Base-by-base conservation (phyloP, 768 basidiomycete species). In the Tubosaeta sp. region DNA sequence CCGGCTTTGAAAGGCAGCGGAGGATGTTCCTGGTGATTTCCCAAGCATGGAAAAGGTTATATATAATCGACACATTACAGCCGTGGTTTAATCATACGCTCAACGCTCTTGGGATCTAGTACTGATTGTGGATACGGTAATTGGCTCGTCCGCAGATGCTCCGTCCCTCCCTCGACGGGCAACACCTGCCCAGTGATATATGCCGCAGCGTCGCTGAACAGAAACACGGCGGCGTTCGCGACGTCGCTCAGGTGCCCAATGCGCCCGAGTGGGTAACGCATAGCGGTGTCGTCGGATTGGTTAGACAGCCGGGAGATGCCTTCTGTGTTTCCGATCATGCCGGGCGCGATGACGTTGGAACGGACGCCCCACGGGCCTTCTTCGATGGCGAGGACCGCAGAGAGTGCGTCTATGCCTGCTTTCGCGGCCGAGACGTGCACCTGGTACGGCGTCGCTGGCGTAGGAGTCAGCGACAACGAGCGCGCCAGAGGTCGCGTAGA, bases 391-490 rank as follows among this genome's bases (percentile, higher is more conserved):
- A 97, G 71, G 3, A 91, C 93, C 2, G 79, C 77, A 50, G 89
- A 91, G 6, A 94, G 75, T 0, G 94, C 92, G 65, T 99, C 95
- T 33, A 98, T 83, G 16, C 80, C 95, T 0, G 95, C 94, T 69
- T 98, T 99, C 22, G 95, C 95, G 9, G 94, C 91, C 12, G 91
- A 91, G 12, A 95, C 92, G 62, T 97, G 95, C 8, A 83, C 91
- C 71, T 97, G 95, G 68, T 84, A 91, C 0, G 91, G 88, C 8
- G 84, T 83, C 11, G 76, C 91, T 89, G 61, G 10, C 31, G 45
- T 37, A 50, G 48, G 56, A 6, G 32, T 13, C 4, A 22, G 11
- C 6, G 32, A 16, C 16, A 35, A 10, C 6, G n/a, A 14, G 9
- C 44, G 0, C 48, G 16, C 54, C 5, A 13, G 50, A 46, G 13